Percentiles rank a stretch among this genome's conserved stretches.
Evolutionary conservation across 1,139 yeast genomes (phyloP).

Genomic region (Candida tetrigidarum): DNA sequence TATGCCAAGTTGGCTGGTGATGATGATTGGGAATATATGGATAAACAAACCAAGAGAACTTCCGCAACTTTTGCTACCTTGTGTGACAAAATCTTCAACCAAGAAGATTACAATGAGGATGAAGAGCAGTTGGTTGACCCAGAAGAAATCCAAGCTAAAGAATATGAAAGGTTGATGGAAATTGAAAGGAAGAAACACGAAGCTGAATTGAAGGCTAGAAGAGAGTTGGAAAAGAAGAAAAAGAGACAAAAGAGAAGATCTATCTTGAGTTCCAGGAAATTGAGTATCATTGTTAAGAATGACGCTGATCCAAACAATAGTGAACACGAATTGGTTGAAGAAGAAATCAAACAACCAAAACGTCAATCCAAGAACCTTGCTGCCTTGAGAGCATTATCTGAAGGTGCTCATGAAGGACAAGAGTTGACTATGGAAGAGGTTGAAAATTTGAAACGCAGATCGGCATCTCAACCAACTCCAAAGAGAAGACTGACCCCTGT

Average conservation of each 20-base stretch:
- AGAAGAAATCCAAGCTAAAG: conserved; percentile 53
- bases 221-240: conserved; percentile 50
- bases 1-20: conserved; percentile 73
- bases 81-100: conserved; percentile 75
- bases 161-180: conserved; percentile 55
- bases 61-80: conserved; percentile 77
- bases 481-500: conserved; percentile 46
- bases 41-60: conserved; percentile 74
- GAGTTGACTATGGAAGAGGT: conserved; percentile 46
- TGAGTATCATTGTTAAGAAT: conserved; percentile 42
- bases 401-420: conserved; percentile 27
- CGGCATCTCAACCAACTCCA: conserved; percentile 50
- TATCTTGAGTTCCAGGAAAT: conserved; percentile 43
- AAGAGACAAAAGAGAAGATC: conserved; percentile 50
- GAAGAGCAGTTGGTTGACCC: conserved; percentile 55
- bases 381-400: conserved; percentile 42
- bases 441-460: conserved; percentile 48
- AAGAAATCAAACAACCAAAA: conserved; percentile 41
- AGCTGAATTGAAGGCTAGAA: conserved; percentile 50
- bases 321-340: conserved; percentile 32
- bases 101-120: conserved; percentile 57
- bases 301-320: conserved; percentile 34
- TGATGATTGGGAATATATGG: conserved; percentile 71
- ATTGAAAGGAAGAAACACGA: conserved; percentile 53
- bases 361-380: conserved; percentile 33